Base-by-base conservation (phyloP, 805 yeast genomes). In the Pichia pseudocactophila region DNA sequence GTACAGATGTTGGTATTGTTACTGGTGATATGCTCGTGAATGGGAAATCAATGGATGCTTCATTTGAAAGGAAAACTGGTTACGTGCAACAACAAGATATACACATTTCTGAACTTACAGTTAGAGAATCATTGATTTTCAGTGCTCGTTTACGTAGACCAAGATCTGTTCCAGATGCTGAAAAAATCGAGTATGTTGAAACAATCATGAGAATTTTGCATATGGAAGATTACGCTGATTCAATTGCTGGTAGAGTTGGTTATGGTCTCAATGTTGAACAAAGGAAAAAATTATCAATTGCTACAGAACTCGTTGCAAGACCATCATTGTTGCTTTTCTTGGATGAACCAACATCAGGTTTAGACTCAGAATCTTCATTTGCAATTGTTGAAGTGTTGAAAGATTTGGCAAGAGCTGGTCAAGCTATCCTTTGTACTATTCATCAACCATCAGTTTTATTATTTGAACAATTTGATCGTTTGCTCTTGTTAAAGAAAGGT, bases 291-390 rank as follows among this genome's bases (percentile, higher is more conserved):
- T 57, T 74, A 43, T 70, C 78, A 1, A 72, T 74, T 51, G 79
- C 76, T 41, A 74, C 71, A 34, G 78, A 74, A 52, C 59, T 74
- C 39, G 78, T 73, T 40, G 73, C 78, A 17, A 73, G 69, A 45
- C 79, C 79, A 17, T 63, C 73, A 6, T 58, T 76, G 39, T 61
- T 76, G 45, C 53, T 70, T 30, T 74, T 76, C 54, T 63, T 76
- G 50, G 80, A 75, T 62, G 80, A 75, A 53, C 79, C 79, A 39
- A 75, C 80, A 17, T 73, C 79, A 38, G 80, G 80, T 41, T 59
- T 74, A 44, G 79, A 74, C 54, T 70, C 79, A 13, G 71, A 70
- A 52, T 71, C 80, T 32, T 76, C 80, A 11, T 69, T 77, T 75
- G 68, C 80, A 10, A 71, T 76, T 53, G 68, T 73, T 47, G 69